Conservation (phyloP, 305 asterid genomes). For the Fraxinus floribunda region DNA sequence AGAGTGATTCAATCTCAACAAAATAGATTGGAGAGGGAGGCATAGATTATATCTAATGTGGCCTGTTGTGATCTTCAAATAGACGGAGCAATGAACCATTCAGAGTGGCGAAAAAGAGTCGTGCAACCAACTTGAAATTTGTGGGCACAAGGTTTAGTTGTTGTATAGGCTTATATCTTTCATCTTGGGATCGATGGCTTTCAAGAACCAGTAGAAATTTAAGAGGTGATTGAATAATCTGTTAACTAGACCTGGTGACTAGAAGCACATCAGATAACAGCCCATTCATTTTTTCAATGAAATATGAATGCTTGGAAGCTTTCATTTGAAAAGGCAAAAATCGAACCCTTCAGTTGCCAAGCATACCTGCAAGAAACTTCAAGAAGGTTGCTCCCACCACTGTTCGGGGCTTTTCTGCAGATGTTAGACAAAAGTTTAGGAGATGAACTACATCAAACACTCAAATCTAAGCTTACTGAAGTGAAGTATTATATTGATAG, state of each 20-base stretch:
- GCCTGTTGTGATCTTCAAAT: neutral
- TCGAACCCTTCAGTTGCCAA: slow-evolving; percentile 10
- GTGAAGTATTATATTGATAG: neutral
- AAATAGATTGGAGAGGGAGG: neutral
- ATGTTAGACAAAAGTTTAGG: slow-evolving; percentile 25
- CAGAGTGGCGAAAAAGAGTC: neutral
- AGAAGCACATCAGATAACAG: slow-evolving; percentile 7
- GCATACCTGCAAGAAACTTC: slow-evolving; percentile 85
- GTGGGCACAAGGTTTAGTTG: neutral
- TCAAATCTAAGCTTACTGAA: neutral
- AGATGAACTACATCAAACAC: slow-evolving; percentile 15
- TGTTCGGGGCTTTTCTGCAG: slow-evolving; percentile 88
- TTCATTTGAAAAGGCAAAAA: neutral
- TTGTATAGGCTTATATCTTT: neutral
- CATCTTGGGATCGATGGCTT: neutral
- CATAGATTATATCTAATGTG: neutral
- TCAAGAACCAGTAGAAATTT: neutral
- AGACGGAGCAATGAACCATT: neutral
- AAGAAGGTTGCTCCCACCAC: slow-evolving; percentile 87
- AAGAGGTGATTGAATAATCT: neutral
- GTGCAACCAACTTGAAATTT: neutral
- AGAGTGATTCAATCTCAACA: neutral
- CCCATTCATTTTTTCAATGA: neutral
- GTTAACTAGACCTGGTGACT: neutral
- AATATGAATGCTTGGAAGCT: slow-evolving; percentile 1